Evolutionary conservation across 208 protist species (phyloP).

Genomic region (Plasmodiophora brassicae): DNA sequence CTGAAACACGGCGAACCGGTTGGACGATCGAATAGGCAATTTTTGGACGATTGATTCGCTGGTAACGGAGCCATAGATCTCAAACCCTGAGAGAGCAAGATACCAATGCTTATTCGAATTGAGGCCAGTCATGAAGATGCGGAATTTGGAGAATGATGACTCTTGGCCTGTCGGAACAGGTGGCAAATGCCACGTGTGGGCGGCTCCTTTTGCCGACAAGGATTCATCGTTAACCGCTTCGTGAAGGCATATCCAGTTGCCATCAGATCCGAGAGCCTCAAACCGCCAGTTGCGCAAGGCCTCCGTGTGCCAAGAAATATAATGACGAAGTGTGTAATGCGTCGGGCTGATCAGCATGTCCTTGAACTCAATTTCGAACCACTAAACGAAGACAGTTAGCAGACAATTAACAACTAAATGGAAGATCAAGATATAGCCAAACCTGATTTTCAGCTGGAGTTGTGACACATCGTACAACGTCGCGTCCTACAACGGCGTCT

Average conservation of each 20-base stretch:
- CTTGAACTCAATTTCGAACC: slow-evolving; percentile 25
- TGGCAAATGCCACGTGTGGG: background rate
- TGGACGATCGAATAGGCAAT: background rate
- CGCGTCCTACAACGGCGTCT: background rate
- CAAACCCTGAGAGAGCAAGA: slow-evolving; percentile 38
- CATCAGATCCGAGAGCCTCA: slow-evolving; percentile 32
- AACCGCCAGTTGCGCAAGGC: slow-evolving; percentile 38
- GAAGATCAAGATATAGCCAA: no score
- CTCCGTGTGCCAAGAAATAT: slow-evolving; percentile 39
- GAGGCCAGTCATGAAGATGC: slow-evolving; percentile 30
- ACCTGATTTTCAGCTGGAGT: slow-evolving; percentile 16
- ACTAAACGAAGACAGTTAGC: no score
- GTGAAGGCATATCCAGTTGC: slow-evolving; percentile 35
- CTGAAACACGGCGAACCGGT: background rate
- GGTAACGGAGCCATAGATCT: slow-evolving; percentile 36
- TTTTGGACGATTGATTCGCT: background rate
- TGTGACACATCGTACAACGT: background rate
- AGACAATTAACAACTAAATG: no score
- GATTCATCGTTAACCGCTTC: slow-evolving; percentile 36
- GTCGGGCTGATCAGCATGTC: slow-evolving; percentile 32
- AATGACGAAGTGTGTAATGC: slow-evolving; percentile 42
- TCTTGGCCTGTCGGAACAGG: background rate
- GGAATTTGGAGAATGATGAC: slow-evolving; percentile 32
- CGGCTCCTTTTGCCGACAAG: background rate
- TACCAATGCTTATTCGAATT: slow-evolving; percentile 31